Base-by-base conservation (phyloP, 192 early-diverging fungal species). In the Chytriomyces confervae region DNA sequence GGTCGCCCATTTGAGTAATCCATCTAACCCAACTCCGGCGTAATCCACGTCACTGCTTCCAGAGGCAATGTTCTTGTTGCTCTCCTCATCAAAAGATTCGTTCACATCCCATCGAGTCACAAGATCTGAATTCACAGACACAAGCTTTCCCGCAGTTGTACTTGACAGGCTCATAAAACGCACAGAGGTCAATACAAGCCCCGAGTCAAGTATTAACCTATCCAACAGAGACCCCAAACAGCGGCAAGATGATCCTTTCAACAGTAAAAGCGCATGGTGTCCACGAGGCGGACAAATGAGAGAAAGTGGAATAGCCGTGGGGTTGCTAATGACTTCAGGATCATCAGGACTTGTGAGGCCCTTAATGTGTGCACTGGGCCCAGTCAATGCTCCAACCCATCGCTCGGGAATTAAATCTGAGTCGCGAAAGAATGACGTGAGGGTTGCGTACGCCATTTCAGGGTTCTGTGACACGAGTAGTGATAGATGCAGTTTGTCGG, bases 201-300 rank as follows among this genome's bases (percentile, higher is more conserved):
- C 36, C 36, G 36, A 36, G 36, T 2, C 36, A 36, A 36, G 36
- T 36, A 36, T 36, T 36, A 36, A 36, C 36, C 0, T 36, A 36
- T 36, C 36, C 36, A 36, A 36, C 1, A 36, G 36, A 36, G 36
- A 27, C 13, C 27, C 43, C 47, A 11, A 13, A 18, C 47, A 49
- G 29, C 20, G 64, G 13, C n/a, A 16, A 4, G 64, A 27, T 66
- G 13, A 16, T 43, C 13, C n/a, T 27, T 66, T 66, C 64, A 66
- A 43, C 23, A 66, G 13, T 16, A 13, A 69, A 29, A 53, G 60
- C 23, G 53, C 23, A 23, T 74, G 27, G 2, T 3, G 16, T 48
- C 72, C 61, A n/a, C 72, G 57, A 18, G 57, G 72, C 8, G 72
- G 72, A 63, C 24, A 63, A 13, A 74, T 45, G 11, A 74, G 46